phyloP scores from a whole-genome alignment of 2,329 filamentous ascomycete species.

The Lecanoromycetidae sp. region DNA sequence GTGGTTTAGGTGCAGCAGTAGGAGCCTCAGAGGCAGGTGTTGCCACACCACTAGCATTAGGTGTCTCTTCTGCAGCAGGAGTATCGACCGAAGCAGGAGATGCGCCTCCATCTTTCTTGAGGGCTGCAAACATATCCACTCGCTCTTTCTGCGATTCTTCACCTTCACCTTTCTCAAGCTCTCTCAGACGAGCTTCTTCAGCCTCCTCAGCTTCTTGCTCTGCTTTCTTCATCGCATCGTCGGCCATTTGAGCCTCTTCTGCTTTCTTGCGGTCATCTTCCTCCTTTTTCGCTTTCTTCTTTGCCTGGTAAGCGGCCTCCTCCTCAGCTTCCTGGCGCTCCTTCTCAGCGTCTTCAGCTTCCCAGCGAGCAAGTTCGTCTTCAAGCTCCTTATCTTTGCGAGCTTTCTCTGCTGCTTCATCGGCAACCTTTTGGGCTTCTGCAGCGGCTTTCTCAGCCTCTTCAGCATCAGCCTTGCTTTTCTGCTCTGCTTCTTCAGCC shows the following conservation, averaged over 20 bases:
- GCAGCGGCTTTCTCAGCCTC: conserved; percentile 24
- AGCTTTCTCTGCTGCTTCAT: conserved; percentile 16
- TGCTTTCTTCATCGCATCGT: conserved; percentile 37
- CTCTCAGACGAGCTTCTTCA: conserved; percentile 33
- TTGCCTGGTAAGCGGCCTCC: conserved; percentile 46
- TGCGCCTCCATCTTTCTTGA: conserved; percentile 30
- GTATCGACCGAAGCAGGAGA: conserved; percentile 25
- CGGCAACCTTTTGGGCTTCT: conserved; percentile 22
- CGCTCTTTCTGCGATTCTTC: conserved; percentile 28
- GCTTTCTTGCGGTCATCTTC: conserved; percentile 34
- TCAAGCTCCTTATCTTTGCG: conserved; percentile 22
- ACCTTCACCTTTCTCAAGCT: conserved; percentile 28
- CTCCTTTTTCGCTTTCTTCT: conserved; percentile 65
- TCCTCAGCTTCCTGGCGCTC: conserved; percentile 27
- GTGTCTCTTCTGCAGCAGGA: conserved; percentile 25
- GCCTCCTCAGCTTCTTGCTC: conserved; percentile 37
- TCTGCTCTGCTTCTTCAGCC: conserved; percentile 22
- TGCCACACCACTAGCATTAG: conserved; percentile 33
- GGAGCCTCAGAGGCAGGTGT: conserved; percentile 36
- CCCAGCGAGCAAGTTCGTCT: conserved; percentile 34
- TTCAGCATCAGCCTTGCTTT: conserved; percentile 27
- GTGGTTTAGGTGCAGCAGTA: conserved; percentile 41
- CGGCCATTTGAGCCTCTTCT: conserved; percentile 33
- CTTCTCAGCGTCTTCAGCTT: conserved; percentile 32
- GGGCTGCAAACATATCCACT: conserved; percentile 30